Base-by-base conservation (phyloP, 2,329 filamentous ascomycete species). In the Sclerotinia sclerotiorum region DNA sequence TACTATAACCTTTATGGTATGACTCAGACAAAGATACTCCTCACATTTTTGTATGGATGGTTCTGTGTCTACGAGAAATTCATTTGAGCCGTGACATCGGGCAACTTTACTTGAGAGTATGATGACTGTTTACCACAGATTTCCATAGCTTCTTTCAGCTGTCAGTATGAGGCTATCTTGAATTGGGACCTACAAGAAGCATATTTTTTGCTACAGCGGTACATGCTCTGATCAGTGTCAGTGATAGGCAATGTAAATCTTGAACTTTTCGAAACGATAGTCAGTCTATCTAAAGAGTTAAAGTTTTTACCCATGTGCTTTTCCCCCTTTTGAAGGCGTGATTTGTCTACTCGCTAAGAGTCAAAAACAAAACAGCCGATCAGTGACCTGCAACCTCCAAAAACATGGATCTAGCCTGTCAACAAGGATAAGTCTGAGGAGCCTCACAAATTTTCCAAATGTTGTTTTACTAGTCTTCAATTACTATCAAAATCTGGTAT, bases 351-450 rank as follows among this genome's bases (percentile, higher is more conserved):
- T 32, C 15, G 42, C 21, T 42, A 32, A 39, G 32, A 57, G 4
- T 57, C 17, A 21, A n/a, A 32, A 35, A 57, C 57, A 48, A 48
- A 42, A 46, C 24, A 46, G 56, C 39, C 56, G 56, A 60, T 60
- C 57, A 61, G 19, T 17, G 46, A 32, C 32, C n/a, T 42, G 32
- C 55, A 57, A 17, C 42, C 21, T 46, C 19, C 21, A 19, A 46
- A 48, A 48, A 48, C 57, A 60, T 32, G 42, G 42, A 21, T n/a
- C 15, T 60, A 27, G 13, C 27, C 6, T 60, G 57, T 32, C 19
- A 29, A 27, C n/a, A 44, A 29, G 27, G 24, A 4, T 46, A 1
- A 13, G 17, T 19, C 11, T 44, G 10, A n/a, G 24, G 7, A 60
- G 15, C 10, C 32, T 21, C 52, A 35, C 19, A 21, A n/a, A 6